Percentiles rank a stretch among this genome's conserved stretches.
Conservation (phyloP, 2,329 filamentous ascomycete species). For the Aspergillus niger region DNA sequence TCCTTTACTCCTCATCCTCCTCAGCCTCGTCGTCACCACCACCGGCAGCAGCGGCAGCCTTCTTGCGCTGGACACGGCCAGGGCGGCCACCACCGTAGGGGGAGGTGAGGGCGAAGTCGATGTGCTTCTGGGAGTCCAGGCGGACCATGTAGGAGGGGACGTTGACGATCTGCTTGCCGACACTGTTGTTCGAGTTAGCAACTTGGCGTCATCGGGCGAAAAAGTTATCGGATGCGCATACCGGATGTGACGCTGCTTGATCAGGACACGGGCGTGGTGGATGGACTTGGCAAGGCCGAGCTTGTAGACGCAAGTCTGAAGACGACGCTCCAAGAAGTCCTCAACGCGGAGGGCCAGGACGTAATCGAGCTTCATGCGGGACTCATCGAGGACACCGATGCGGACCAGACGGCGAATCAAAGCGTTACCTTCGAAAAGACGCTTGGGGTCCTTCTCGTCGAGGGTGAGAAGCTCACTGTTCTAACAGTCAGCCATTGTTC, state of each 20-base stretch:
- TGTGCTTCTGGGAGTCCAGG: constrained; percentile 99
- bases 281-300: constrained; percentile 99
- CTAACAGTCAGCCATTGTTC: constrained; percentile 10
- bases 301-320: constrained; percentile 99
- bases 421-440: constrained; percentile 99
- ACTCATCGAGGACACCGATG: constrained; percentile 99
- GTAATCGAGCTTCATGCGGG: constrained; percentile 99
- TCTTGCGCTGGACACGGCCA: constrained; percentile 99
- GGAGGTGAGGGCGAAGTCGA: constrained; percentile 97
- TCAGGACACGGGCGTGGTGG: constrained; percentile 99
- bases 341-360: constrained; percentile 98
- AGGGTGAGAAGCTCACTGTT: constrained; percentile 97
- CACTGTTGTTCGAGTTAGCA: constrained; percentile 52
- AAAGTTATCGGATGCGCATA: constrained; percentile 1
- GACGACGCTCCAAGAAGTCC: constrained; percentile 99
- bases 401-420: constrained; percentile 99
- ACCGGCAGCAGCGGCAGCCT: constrained; percentile 93
- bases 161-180: constrained; percentile 99
- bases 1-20: constrained; percentile 71
- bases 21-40: constrained; percentile 61
- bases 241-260: constrained; percentile 98
- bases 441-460: constrained; percentile 99
- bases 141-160: constrained; percentile 99
- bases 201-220: background rate
- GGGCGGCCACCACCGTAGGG: constrained; percentile 96